Conservation (phyloP, 345 rosid genomes). For the Citrus australasica region DNA sequence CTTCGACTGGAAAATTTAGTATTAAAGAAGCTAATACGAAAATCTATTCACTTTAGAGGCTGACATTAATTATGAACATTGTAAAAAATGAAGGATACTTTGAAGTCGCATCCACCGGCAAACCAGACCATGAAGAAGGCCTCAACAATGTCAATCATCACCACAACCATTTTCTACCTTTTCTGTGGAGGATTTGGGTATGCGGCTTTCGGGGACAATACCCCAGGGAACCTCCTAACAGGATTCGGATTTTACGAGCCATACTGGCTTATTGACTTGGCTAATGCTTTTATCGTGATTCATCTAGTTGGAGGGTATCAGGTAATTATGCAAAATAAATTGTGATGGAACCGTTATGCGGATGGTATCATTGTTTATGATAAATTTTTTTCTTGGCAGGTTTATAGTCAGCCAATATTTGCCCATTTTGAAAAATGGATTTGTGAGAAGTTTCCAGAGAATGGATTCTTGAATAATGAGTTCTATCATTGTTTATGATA, state of each 20-base stretch:
- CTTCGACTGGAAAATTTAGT: neutral
- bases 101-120: slow-evolving; percentile 47
- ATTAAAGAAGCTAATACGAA: neutral
- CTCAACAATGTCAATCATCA: slow-evolving; percentile 21
- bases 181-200: slow-evolving; percentile 46
- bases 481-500: slow-evolving; percentile 5
- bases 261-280: slow-evolving; percentile 50
- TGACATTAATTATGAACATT: neutral
- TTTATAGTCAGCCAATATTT: slow-evolving; percentile 53
- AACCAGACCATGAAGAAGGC: slow-evolving; percentile 47
- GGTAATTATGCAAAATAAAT: slow-evolving; percentile 18
- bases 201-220: slow-evolving; percentile 48
- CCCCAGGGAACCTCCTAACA: slow-evolving; percentile 53
- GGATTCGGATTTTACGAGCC: slow-evolving; percentile 53
- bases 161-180: slow-evolving; percentile 40
- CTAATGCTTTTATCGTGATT: slow-evolving; percentile 43
- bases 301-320: slow-evolving; percentile 56
- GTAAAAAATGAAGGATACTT: slow-evolving; percentile 35
- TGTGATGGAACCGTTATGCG: neutral
- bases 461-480: slow-evolving; percentile 24
- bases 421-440: slow-evolving; percentile 41
- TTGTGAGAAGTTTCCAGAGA: slow-evolving; percentile 38
- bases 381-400: slow-evolving; percentile 24
- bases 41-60: neutral
- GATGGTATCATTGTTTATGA: neutral